Conservation (phyloP, 2,329 filamentous ascomycete genomes). For the Dendryphion nanum region DNA sequence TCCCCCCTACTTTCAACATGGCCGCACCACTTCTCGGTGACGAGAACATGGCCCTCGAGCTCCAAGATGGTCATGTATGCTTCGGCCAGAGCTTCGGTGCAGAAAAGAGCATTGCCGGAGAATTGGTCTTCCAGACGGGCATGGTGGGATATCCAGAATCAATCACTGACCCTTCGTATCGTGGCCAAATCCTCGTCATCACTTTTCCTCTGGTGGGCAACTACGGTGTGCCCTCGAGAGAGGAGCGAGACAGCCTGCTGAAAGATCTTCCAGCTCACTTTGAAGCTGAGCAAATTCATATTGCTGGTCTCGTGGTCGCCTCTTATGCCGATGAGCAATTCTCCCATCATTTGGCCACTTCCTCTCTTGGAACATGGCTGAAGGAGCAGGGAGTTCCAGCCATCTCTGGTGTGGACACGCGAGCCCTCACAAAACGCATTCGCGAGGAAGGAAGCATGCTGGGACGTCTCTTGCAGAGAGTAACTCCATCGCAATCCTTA, state of each 20-base stretch:
- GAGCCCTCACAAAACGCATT: slow-evolving; percentile 91
- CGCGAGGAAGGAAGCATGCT: slow-evolving; percentile 95
- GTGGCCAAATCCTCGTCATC: slow-evolving; percentile 91
- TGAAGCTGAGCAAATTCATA: slow-evolving; percentile 88
- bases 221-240: slow-evolving; percentile 90
- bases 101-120: slow-evolving; percentile 88
- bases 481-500: slow-evolving; percentile 39
- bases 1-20: slow-evolving; percentile 20
- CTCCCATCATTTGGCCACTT: slow-evolving; percentile 88
- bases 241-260: slow-evolving; percentile 80
- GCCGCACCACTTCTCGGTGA: slow-evolving; percentile 38
- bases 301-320: slow-evolving; percentile 85
- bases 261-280: slow-evolving; percentile 88
- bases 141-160: slow-evolving; percentile 99
- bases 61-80: slow-evolving; percentile 87
- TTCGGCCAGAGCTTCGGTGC: slow-evolving; percentile 97
- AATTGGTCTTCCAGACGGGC: slow-evolving; percentile 98
- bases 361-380: slow-evolving; percentile 89
- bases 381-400: slow-evolving; percentile 94
- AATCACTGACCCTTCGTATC: slow-evolving; percentile 82
- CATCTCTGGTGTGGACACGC: slow-evolving; percentile 92
- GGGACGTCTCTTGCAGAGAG: slow-evolving; percentile 80
- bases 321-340: slow-evolving; percentile 93
- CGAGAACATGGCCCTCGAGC: slow-evolving; percentile 79
- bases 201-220: slow-evolving; percentile 96